A percentile compares a stretch with the other conserved stretches of the same genome.
Conservation (phyloP, 2,329 filamentous ascomycete species). For the Botryotinia narcissicola region DNA sequence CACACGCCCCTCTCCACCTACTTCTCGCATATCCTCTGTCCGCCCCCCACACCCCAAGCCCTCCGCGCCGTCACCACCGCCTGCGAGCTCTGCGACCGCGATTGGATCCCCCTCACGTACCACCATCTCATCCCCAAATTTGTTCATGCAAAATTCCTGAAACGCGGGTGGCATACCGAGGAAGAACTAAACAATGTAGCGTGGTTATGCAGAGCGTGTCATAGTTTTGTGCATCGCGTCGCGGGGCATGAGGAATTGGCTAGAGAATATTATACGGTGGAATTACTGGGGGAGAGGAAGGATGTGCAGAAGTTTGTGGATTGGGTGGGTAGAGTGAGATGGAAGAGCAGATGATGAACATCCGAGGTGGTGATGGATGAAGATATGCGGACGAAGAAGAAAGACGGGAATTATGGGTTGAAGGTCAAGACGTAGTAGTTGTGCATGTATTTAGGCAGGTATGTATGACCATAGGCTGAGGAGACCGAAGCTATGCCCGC, state of each 20-base stretch:
- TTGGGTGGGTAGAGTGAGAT: slow-evolving; percentile 72
- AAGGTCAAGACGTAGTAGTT: not conserved
- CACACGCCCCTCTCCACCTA: slow-evolving; percentile 63
- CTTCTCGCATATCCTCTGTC: slow-evolving; percentile 53
- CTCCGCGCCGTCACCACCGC: slow-evolving; percentile 52
- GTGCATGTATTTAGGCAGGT: not conserved
- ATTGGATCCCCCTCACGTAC: slow-evolving; percentile 75
- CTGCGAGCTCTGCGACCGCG: slow-evolving; percentile 75
- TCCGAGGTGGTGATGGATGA: not conserved
- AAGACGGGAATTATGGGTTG: not conserved
- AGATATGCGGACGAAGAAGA: not conserved
- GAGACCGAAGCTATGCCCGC: not conserved
- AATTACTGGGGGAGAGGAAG: slow-evolving; percentile 65
- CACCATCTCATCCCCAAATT: slow-evolving; percentile 82
- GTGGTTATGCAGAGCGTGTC: slow-evolving; percentile 82
- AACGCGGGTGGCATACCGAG: slow-evolving; percentile 74
- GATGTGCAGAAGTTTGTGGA: slow-evolving; percentile 68
- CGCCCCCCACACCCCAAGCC: slow-evolving; percentile 61
- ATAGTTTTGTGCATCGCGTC: slow-evolving; percentile 76
- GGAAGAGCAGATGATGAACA: slow-evolving; percentile 42
- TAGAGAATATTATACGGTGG: slow-evolving; percentile 68
- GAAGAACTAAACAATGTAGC: slow-evolving; percentile 77
- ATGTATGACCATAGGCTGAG: not conserved
- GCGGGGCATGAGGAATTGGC: slow-evolving; percentile 76
- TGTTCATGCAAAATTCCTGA: slow-evolving; percentile 72